phyloP scores from a whole-genome alignment of 2,329 filamentous ascomycete species.

The Daldinia sp. region DNA sequence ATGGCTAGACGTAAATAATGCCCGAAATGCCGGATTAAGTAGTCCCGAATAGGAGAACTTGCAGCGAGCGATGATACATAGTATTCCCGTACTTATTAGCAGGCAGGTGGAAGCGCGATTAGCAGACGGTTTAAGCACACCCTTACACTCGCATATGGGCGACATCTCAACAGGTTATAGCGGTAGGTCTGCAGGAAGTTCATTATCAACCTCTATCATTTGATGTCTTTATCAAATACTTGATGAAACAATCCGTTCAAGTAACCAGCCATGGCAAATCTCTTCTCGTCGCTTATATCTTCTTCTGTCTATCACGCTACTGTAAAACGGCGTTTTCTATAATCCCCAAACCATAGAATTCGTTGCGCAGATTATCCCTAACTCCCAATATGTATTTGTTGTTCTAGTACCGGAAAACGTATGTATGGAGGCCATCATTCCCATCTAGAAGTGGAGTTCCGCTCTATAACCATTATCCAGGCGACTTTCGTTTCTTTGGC shows the following conservation, averaged over 20 bases:
- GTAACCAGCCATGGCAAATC: not conserved
- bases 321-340: conserved; percentile 18
- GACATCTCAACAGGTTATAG: not conserved
- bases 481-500: conserved; percentile 49
- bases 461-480: conserved; percentile 12
- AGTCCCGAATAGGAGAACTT: conserved; percentile 8
- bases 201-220: not conserved
- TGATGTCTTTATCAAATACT: not conserved
- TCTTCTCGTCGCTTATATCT: conserved; percentile 10
- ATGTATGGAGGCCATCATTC: conserved; percentile 1
- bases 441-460: not conserved
- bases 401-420: conserved; percentile 12
- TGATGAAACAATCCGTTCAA: conserved; percentile 11
- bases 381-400: conserved; percentile 26
- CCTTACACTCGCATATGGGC: not conserved
- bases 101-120: not conserved
- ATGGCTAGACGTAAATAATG: conserved; percentile 4
- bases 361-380: conserved; percentile 13
- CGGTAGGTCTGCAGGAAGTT: not conserved
- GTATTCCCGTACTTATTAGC: conserved; percentile 1
- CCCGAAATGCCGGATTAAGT: conserved; percentile 16
- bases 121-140: not conserved
- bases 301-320: conserved; percentile 16
- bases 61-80: conserved; percentile 8
- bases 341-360: conserved; percentile 6